A percentile compares a stretch with the other conserved stretches of the same genome.
These are phyloP conservation scores for Gamarada debralockiae DNA, from an alignment of 495 filamentous ascomycete species.

Conservation along the genomic window DNA sequence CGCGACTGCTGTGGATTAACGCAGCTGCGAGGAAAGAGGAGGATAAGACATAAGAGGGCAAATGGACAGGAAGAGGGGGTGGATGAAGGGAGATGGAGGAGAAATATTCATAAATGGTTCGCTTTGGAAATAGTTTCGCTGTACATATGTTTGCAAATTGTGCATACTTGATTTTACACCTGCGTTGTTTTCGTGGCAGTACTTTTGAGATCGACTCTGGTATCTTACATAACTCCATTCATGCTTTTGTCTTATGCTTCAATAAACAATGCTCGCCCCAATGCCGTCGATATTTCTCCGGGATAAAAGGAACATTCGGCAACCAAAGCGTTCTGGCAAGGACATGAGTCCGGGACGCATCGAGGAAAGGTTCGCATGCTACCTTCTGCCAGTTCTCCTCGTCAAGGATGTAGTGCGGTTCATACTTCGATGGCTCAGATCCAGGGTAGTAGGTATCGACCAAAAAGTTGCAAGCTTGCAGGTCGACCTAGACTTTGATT, in stretches of 20 bases:
- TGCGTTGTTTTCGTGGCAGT: not conserved
- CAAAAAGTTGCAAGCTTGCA: slow-evolving; percentile 74
- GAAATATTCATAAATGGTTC: too few species aligned
- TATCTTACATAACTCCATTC: slow-evolving; percentile 1
- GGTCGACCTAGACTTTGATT: slow-evolving; percentile 42
- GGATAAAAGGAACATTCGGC: slow-evolving; percentile 66
- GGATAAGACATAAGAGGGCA: too few species aligned
- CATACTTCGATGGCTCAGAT: slow-evolving; percentile 46
- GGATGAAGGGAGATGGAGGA: too few species aligned
- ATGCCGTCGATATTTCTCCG: slow-evolving; percentile 60
- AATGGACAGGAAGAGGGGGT: too few species aligned
- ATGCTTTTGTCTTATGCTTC: slow-evolving; percentile 39
- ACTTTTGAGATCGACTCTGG: not conserved
- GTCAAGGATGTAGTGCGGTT: slow-evolving; percentile 74
- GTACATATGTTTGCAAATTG: too few species aligned
- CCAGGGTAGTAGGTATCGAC: slow-evolving; percentile 81
- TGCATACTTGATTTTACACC: not conserved
- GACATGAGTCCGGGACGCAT: slow-evolving; percentile 67
- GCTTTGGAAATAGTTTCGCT: too few species aligned
- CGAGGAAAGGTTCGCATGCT: slow-evolving; percentile 73
- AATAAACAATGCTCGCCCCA: slow-evolving; percentile 87
- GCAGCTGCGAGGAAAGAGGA: too few species aligned
- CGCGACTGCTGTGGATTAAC: slow-evolving; percentile 23
- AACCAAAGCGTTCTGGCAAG: slow-evolving; percentile 82
- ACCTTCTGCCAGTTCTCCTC: slow-evolving; percentile 67